These are phyloP conservation scores for Monocercomonoides exilis DNA, from an alignment of 78 protist species.

Conservation along the genomic window DNA sequence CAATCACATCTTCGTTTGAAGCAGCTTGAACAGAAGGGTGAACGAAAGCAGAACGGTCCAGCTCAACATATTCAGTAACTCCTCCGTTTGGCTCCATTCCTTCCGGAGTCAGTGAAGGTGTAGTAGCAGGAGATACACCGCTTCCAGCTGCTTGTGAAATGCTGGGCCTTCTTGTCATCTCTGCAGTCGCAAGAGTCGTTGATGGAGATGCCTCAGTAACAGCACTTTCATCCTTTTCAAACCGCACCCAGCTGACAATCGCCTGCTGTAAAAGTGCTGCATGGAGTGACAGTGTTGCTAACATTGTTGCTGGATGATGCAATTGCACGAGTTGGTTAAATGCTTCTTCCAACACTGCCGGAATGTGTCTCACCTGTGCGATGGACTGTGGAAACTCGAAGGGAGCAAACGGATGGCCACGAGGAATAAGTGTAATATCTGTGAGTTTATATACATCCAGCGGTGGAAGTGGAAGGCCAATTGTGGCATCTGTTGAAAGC, in stretches of 20 bases:
- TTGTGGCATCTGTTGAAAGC: neutral
- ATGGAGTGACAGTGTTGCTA: neutral
- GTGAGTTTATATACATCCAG: neutral
- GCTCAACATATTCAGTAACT: too few relatives aligned
- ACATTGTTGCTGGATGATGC: neutral
- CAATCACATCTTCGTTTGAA: too few relatives aligned
- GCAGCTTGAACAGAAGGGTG: too few relatives aligned
- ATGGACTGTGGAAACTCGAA: neutral
- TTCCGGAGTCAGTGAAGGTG: too few relatives aligned
- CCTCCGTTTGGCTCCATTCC: too few relatives aligned
- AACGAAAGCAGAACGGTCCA: too few relatives aligned
- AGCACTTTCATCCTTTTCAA: too few relatives aligned
- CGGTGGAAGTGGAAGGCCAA: neutral
- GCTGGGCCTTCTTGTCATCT: too few relatives aligned
- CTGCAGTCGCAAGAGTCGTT: too few relatives aligned
- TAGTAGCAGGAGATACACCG: too few relatives aligned
- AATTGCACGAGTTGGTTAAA: neutral
- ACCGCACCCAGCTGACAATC: neutral
- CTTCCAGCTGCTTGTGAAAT: too few relatives aligned
- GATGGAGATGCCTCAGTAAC: too few relatives aligned
- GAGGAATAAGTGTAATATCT: neutral
- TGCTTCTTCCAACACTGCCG: neutral
- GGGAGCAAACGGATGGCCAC: neutral
- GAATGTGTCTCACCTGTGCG: neutral
- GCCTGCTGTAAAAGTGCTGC: neutral